Evolutionary conservation across 2,329 filamentous ascomycete genomes (phyloP).

Genomic region (Calonectria honghensis): DNA sequence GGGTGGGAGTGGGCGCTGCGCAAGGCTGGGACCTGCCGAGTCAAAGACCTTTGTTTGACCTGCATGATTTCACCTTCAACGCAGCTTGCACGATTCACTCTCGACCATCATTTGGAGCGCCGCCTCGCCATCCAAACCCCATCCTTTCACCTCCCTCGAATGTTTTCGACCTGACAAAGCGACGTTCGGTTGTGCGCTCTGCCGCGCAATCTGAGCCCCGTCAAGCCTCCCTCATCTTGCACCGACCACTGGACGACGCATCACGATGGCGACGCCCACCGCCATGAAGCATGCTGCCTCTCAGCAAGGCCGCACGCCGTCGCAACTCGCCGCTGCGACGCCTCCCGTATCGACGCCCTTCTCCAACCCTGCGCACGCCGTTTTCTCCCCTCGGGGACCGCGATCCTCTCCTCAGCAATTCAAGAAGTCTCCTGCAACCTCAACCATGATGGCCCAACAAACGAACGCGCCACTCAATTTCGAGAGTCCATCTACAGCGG

Average conservation of each 20-base stretch:
- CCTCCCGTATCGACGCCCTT: constrained; percentile 82
- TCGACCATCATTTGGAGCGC: constrained; percentile 29
- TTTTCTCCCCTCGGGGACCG: constrained; percentile 75
- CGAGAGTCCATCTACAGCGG: constrained; percentile 78
- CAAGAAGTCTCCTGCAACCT: constrained; percentile 77
- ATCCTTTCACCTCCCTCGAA: constrained; percentile 2
- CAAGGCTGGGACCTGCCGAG: constrained; percentile 23
- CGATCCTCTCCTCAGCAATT: constrained; percentile 79
- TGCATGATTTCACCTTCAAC: constrained; percentile 2
- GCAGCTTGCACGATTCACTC: background rate
- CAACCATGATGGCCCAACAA: constrained; percentile 68
- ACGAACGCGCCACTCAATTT: constrained; percentile 72
- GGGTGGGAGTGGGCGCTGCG: constrained; percentile 11
- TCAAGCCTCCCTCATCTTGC: background rate
- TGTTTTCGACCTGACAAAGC: constrained; percentile 23
- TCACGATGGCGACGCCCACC: constrained; percentile 70
- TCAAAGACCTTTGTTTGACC: constrained; percentile 25
- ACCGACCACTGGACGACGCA: constrained; percentile 10
- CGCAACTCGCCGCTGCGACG: constrained; percentile 73
- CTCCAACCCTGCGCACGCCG: constrained; percentile 74
- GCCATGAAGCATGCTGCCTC: constrained; percentile 68
- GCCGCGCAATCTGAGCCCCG: constrained; percentile 31
- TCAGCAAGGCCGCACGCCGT: constrained; percentile 67
- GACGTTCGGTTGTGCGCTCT: constrained; percentile 34
- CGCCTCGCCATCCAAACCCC: background rate